A percentile compares a stretch with the other conserved stretches of the same genome.
phyloP scores from a whole-genome alignment of 176 grass and related monocot genomes.

The Melocanna baccifera region DNA sequence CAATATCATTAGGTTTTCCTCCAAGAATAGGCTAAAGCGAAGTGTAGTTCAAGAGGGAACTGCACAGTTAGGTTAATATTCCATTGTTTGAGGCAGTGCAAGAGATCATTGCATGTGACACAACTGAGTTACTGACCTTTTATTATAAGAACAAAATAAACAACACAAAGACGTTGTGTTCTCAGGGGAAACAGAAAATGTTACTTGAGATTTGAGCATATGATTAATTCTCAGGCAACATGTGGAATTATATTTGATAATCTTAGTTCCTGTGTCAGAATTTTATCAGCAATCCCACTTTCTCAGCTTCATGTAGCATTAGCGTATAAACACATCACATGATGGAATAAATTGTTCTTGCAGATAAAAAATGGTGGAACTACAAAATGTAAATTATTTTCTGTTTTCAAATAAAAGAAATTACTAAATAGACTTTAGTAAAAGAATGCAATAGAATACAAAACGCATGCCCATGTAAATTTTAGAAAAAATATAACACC shows the following conservation, averaged over 20 bases:
- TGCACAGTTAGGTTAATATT: not conserved
- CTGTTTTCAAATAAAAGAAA: not conserved
- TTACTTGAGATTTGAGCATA: not conserved
- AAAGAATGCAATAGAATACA: not conserved
- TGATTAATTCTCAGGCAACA: not conserved
- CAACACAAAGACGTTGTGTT: not conserved
- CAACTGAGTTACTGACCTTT: not conserved
- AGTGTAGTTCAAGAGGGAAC: not conserved
- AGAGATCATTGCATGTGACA: not conserved
- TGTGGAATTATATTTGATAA: not conserved
- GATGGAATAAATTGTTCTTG: not conserved
- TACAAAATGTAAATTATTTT: not conserved
- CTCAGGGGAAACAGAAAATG: not conserved
- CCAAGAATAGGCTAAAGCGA: not conserved
- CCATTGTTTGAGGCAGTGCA: not conserved
- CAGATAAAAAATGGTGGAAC: not conserved
- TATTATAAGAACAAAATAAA: not conserved
- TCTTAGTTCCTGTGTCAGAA: not conserved
- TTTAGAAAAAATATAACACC: constrained; percentile 36
- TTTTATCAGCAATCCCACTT: not conserved
- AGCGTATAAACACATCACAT: not conserved
- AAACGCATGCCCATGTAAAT: not conserved
- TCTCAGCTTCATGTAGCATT: not conserved
- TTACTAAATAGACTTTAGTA: not conserved
- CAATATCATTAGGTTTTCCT: not conserved